Evolutionary conservation across 805 yeast species (phyloP).

Genomic region (Candida endomychidarum): DNA sequence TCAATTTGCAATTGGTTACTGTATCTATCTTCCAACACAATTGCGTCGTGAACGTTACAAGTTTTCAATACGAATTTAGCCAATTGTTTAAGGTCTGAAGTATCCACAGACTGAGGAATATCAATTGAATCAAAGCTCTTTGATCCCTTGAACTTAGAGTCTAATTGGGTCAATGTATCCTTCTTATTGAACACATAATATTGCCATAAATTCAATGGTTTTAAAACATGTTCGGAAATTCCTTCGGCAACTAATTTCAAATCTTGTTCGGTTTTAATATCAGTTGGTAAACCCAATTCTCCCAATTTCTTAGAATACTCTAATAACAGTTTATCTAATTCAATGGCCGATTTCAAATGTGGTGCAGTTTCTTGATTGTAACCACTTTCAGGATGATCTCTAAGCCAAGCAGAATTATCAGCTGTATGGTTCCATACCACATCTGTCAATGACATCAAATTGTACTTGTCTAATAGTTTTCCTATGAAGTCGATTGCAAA

Average conservation of each 20-base stretch:
- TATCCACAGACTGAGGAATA: slow-evolving; percentile 44
- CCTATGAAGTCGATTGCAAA: slow-evolving; percentile 56
- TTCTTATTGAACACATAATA: slow-evolving; percentile 70
- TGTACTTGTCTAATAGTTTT: slow-evolving; percentile 51
- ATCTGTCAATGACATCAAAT: slow-evolving; percentile 79
- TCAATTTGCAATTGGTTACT: slow-evolving; percentile 53
- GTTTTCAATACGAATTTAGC: slow-evolving; percentile 48
- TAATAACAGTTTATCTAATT: slow-evolving; percentile 67
- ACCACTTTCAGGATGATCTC: slow-evolving; percentile 87
- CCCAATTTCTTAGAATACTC: slow-evolving; percentile 62
- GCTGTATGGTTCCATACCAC: slow-evolving; percentile 96
- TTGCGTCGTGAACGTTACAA: slow-evolving; percentile 39
- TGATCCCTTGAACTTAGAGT: slow-evolving; percentile 32
- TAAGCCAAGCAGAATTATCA: slow-evolving; percentile 81
- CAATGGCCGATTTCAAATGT: slow-evolving; percentile 81
- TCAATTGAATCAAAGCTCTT: slow-evolving; percentile 28
- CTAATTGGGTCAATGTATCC: slow-evolving; percentile 38
- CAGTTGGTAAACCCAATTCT: slow-evolving; percentile 61
- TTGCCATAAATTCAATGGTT: slow-evolving; percentile 77
- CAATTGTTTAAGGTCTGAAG: slow-evolving; percentile 39
- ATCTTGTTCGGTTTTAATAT: slow-evolving; percentile 51
- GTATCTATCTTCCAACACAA: slow-evolving; percentile 51
- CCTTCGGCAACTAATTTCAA: slow-evolving; percentile 64
- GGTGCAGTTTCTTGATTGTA: slow-evolving; percentile 87
- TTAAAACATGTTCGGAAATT: slow-evolving; percentile 65